Evolutionary conservation across 2,329 filamentous ascomycete genomes (phyloP).

Genomic region (Botryotinia calthae): DNA sequence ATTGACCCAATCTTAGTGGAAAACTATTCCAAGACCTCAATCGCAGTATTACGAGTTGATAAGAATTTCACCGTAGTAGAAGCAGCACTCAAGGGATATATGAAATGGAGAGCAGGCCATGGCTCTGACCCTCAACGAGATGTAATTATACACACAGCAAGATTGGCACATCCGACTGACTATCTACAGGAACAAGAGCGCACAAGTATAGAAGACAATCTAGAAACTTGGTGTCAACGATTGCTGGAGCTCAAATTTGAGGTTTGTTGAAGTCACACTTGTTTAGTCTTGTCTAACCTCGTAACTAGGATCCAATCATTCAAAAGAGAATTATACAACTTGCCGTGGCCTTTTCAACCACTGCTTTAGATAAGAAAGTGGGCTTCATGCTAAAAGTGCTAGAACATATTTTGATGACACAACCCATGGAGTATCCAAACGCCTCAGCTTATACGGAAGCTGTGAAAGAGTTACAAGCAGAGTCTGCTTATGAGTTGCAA

Average conservation of each 20-base stretch:
- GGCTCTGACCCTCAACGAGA: constrained; percentile 50
- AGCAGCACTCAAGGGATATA: constrained; percentile 82
- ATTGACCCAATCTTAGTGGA: constrained; percentile 41
- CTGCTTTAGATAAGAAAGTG: constrained; percentile 72
- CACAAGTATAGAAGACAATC: constrained; percentile 57
- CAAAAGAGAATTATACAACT: constrained; percentile 78
- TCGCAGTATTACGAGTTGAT: constrained; percentile 76
- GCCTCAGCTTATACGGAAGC: constrained; percentile 78
- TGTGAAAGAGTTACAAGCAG: constrained; percentile 81
- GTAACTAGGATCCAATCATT: constrained; percentile 66
- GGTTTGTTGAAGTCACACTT: constrained; percentile 25
- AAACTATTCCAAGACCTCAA: constrained; percentile 66
- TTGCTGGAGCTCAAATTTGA: constrained; percentile 71
- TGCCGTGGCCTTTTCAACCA: constrained; percentile 80
- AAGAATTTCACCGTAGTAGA: constrained; percentile 88
- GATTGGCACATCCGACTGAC: constrained; percentile 27
- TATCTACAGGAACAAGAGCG: constrained; percentile 47
- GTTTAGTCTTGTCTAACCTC: constrained; percentile 23
- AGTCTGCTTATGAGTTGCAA: constrained; percentile 84
- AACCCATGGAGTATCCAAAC: constrained; percentile 69
- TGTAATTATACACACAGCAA: constrained; percentile 23
- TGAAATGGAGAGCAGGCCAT: constrained; percentile 65
- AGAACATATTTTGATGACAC: constrained; percentile 84
- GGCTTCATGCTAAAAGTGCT: constrained; percentile 85
- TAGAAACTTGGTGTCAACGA: constrained; percentile 71